Evolutionary conservation across 768 basidiomycete genomes (phyloP).

Genomic region (Tephrocybe rancida): DNA sequence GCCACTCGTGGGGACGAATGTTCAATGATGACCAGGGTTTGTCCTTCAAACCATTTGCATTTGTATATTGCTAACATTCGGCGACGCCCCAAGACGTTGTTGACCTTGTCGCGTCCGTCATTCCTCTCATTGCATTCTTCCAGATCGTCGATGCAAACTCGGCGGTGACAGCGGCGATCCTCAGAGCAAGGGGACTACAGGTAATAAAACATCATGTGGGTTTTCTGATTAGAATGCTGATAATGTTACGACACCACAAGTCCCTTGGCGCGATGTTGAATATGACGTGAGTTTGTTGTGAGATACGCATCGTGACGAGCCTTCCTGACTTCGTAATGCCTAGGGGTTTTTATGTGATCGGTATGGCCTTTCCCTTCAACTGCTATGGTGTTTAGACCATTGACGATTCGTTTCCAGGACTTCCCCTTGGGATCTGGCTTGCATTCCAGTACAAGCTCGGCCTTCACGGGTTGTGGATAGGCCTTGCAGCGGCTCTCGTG

Average conservation of each 20-base stretch:
- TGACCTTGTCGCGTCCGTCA: conserved; percentile 59
- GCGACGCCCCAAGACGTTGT: conserved; percentile 50
- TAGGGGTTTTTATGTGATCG: conserved; percentile 77
- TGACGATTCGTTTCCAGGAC: conserved; percentile 42
- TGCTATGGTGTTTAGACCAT: no score
- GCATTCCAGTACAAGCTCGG: conserved; percentile 59
- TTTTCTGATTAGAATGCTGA: not conserved
- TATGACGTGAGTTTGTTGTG: conserved; percentile 47
- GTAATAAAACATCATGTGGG: conserved; percentile 31
- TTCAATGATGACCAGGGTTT: conserved; percentile 68
- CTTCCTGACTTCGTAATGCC: not conserved
- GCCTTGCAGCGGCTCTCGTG: conserved; percentile 66
- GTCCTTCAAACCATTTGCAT: conserved; percentile 6
- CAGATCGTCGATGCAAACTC: conserved; percentile 82
- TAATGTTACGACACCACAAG: conserved; percentile 29
- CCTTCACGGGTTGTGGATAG: conserved; percentile 83
- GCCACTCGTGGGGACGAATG: conserved; percentile 66
- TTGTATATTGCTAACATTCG: not conserved
- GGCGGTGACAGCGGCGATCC: conserved; percentile 70
- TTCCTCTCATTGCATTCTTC: conserved; percentile 76
- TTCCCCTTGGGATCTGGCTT: conserved; percentile 80
- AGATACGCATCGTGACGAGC: not conserved
- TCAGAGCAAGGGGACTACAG: conserved; percentile 85
- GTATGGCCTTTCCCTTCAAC: conserved; percentile 18
- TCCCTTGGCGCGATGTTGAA: conserved; percentile 77